Conservation (phyloP, 495 filamentous ascomycete genomes). For the Trichocladium uniseriatum region DNA sequence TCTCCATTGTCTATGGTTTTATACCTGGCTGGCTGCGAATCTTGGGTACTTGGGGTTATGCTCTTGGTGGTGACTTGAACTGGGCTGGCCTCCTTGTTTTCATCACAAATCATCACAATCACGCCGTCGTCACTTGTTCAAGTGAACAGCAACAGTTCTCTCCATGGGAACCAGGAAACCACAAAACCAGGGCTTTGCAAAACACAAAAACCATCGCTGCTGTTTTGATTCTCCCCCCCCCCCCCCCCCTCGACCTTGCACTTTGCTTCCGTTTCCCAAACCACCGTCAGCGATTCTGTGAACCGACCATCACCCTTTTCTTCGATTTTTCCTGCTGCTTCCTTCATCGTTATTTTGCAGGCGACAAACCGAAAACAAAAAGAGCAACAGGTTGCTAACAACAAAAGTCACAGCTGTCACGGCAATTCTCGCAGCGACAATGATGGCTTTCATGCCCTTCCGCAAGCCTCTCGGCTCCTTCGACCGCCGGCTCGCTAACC, state of each 20-base stretch:
- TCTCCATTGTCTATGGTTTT: no score
- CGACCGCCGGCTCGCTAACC: background rate
- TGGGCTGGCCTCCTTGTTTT: slow-evolving; percentile 1
- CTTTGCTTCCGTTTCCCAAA: background rate
- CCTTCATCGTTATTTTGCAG: background rate
- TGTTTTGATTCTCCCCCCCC: no score
- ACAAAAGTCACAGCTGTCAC: background rate
- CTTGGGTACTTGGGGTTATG: background rate
- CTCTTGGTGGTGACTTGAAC: slow-evolving; percentile 1
- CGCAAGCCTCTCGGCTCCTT: background rate
- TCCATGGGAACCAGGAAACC: background rate
- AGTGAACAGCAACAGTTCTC: background rate
- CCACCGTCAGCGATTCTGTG: background rate
- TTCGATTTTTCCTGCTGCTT: background rate
- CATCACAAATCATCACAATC: slow-evolving; percentile 6
- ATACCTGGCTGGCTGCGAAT: no score
- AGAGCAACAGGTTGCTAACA: background rate
- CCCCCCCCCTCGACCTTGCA: no score
- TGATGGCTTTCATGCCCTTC: slow-evolving; percentile 3
- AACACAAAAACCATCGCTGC: background rate
- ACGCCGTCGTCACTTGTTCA: background rate
- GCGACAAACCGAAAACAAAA: background rate
- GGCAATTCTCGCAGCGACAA: slow-evolving; percentile 1
- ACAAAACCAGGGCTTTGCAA: background rate
- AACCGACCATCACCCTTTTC: background rate